These are phyloP conservation scores for Rhizopus microsporus DNA, from an alignment of 371 early-diverging fungal genomes.

Conservation along the genomic window DNA sequence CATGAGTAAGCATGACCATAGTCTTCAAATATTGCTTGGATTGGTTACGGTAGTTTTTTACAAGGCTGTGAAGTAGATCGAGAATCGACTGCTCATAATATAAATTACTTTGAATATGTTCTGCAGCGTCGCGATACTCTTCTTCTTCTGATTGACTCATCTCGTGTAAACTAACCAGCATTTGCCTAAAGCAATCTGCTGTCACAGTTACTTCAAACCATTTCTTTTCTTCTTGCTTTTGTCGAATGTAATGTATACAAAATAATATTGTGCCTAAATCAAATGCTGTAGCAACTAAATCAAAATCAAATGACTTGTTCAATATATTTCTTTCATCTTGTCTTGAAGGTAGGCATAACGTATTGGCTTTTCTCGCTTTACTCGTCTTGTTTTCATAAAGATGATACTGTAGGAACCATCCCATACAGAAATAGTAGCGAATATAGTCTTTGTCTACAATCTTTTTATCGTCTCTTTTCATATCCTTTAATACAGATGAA, in stretches of 20 bases:
- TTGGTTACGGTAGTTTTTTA: constrained; percentile 48
- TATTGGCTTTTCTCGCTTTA: constrained; percentile 12
- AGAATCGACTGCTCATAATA: constrained; percentile 69
- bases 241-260: constrained; percentile 52
- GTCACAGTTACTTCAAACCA: constrained; percentile 59
- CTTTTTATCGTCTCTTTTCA: constrained; percentile 59
- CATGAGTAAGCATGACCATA: constrained; percentile 57
- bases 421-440: constrained; percentile 37
- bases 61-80: constrained; percentile 57
- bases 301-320: constrained; percentile 47
- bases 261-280: constrained; percentile 54
- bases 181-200: constrained; percentile 64
- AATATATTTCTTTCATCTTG: constrained; percentile 9
- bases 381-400: constrained; percentile 23
- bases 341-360: background rate
- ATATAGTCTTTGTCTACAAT: constrained; percentile 54
- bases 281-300: constrained; percentile 56
- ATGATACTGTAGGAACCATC: constrained; percentile 45
- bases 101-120: constrained; percentile 69
- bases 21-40: constrained; percentile 57
- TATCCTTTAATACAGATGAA: constrained; percentile 56
- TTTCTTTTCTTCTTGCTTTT: constrained; percentile 51
- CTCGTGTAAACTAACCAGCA: constrained; percentile 51
- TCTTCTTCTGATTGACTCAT: constrained; percentile 56
- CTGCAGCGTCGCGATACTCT: constrained; percentile 60